A percentile compares a stretch with the other conserved stretches of the same genome.
Conservation (phyloP, 345 rosid species). For the Corchorus olitorius region DNA sequence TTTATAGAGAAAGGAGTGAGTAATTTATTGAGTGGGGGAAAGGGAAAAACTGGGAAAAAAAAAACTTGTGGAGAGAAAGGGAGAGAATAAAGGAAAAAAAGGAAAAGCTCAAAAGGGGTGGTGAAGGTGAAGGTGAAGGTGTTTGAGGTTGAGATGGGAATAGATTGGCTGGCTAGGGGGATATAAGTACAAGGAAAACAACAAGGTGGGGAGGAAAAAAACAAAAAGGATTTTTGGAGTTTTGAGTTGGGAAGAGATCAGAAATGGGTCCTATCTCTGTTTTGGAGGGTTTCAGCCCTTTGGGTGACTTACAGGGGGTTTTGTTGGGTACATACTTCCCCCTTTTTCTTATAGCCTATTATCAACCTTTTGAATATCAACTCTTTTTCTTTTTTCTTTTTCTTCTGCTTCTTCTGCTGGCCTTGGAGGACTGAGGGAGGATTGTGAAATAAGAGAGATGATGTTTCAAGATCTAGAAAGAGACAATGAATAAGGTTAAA, state of each 20-base stretch:
- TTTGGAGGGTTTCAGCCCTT: conserved; percentile 16
- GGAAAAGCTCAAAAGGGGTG: background rate
- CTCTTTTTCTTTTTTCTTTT: background rate
- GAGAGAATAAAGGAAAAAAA: conserved; percentile 15
- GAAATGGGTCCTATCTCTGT: conserved; percentile 31
- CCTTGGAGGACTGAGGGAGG: background rate
- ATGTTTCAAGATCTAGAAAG: conserved; percentile 22
- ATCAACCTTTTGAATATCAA: conserved; percentile 21
- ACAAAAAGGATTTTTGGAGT: conserved; percentile 29
- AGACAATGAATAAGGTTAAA: conserved; percentile 27
- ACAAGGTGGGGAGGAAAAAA: conserved; percentile 17
- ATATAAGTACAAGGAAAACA: conserved; percentile 31
- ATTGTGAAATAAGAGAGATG: conserved; percentile 22
- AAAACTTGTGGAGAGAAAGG: conserved; percentile 9
- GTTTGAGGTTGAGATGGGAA: background rate
- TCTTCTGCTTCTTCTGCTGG: background rate
- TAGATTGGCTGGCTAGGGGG: conserved; percentile 10
- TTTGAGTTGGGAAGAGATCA: conserved; percentile 30
- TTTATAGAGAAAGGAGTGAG: conserved; percentile 11
- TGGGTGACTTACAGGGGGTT: conserved; percentile 39
- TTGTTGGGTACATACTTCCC: conserved; percentile 24
- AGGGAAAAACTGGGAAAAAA: conserved; percentile 8
- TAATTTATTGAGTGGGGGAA: background rate
- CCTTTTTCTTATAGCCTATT: conserved; percentile 13
- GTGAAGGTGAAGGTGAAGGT: background rate